Evolutionary conservation across 2,329 filamentous ascomycete species (phyloP).

Genomic region (Akanthomyces muscarius): DNA sequence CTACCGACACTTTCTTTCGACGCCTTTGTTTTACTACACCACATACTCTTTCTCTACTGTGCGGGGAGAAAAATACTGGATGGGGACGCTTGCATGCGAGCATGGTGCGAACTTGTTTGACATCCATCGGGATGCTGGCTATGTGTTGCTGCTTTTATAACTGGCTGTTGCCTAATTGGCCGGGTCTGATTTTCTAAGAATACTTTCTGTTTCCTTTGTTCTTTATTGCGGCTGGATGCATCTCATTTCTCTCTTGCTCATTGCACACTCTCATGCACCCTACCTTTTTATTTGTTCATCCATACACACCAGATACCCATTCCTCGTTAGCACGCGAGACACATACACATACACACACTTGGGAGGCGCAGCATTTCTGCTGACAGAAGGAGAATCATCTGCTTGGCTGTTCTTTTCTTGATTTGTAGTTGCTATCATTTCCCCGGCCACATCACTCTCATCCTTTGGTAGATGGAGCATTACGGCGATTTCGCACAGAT

Average conservation of each 20-base stretch:
- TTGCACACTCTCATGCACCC: neutral
- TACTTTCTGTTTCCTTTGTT: constrained; percentile 1
- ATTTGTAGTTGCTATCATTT: neutral
- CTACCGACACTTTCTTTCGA: neutral
- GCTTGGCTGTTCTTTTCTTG: neutral
- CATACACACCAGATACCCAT: constrained; percentile 11
- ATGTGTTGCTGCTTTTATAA: neutral
- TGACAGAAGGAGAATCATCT: neutral
- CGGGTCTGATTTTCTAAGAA: neutral
- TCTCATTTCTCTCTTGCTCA: neutral
- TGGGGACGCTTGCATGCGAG: neutral
- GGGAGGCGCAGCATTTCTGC: neutral
- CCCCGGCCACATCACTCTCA: neutral
- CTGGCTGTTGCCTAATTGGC: neutral
- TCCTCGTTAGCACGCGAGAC: constrained; percentile 1
- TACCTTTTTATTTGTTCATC: neutral
- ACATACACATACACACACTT: neutral
- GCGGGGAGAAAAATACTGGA: neutral
- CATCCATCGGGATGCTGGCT: neutral
- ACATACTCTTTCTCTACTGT: neutral
- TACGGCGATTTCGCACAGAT: neutral
- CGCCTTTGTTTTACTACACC: neutral
- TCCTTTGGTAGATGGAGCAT: neutral
- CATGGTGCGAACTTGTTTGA: neutral
- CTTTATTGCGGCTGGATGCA: neutral